phyloP scores from a whole-genome alignment of 108 stramenopile species.

The Cyclotella sp. region DNA sequence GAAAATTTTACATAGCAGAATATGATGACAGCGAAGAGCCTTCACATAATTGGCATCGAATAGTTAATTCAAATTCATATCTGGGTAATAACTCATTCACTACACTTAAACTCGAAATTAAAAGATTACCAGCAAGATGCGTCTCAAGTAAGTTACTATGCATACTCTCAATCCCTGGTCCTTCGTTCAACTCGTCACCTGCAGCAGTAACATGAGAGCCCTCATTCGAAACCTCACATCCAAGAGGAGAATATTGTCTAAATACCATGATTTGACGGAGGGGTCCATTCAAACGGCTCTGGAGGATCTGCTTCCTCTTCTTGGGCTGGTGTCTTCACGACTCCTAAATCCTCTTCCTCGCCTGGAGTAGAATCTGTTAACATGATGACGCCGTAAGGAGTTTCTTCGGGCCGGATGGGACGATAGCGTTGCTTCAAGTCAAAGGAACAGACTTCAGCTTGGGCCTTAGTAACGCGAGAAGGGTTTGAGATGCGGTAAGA shows the following conservation, averaged over 20 bases:
- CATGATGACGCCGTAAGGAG: conserved; percentile 84
- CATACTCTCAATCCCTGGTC: not conserved
- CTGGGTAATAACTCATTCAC: too few relatives aligned
- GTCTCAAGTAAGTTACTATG: conserved; percentile 3
- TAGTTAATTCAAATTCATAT: not conserved
- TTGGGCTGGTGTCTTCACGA: conserved; percentile 83
- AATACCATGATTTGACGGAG: too few relatives aligned
- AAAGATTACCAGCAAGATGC: too few relatives aligned
- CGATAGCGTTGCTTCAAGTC: conserved; percentile 85
- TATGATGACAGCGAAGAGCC: not conserved
- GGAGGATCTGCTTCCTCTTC: conserved; percentile 89
- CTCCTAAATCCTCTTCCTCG: conserved; percentile 86
- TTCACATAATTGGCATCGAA: not conserved
- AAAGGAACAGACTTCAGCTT: conserved; percentile 75
- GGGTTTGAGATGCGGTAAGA: conserved; percentile 82
- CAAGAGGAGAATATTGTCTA: too few relatives aligned
- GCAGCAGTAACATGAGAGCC: not conserved
- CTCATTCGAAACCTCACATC: not conserved
- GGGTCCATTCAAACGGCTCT: conserved; percentile 91
- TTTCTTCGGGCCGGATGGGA: conserved; percentile 80
- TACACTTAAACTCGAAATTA: too few relatives aligned
- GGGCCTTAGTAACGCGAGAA: conserved; percentile 81
- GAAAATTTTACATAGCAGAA: not conserved
- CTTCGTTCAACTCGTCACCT: not conserved
- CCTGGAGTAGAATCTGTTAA: conserved; percentile 86